Evolutionary conservation across 2,329 filamentous ascomycete genomes (phyloP), one percentile per base, ranked within the genome.

Genomic region (Saccharata proteae): DNA sequence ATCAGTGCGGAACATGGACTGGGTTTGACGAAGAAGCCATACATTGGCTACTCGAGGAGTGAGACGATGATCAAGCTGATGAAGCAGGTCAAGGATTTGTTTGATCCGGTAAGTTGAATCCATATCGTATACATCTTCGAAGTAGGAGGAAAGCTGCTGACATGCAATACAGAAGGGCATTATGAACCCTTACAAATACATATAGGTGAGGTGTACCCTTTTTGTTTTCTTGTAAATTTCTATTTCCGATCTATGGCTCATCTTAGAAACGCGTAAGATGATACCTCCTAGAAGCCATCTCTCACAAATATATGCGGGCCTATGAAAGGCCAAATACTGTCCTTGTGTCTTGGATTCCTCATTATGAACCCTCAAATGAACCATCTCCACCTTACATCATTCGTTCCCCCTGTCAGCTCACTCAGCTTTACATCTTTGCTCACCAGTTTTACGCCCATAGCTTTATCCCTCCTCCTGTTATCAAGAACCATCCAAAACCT

Each of bases 161-260:
- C 36, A 13, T 17, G 5, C 0, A 12, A 20, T 22, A 18, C 44
- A 93, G 84, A 93, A 93, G 45, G 86, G 85, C 28, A 96, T 96
- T 58, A 92, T 96, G 84, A 96, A 94, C 61, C 88, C 88, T 1
- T 96, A 96, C 67, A 96, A 96, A 62, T 96, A 94, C 56, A 80
- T 96, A 44, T 65, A 54, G 22, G 16, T n/a, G n/a, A n/a, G n/a
- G n/a, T n/a, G n/a, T n/a, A n/a, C n/a, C n/a, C n/a, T n/a, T n/a
- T n/a, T n/a, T n/a, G n/a, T n/a, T n/a, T n/a, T n/a, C n/a, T n/a
- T n/a, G n/a, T n/a, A n/a, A n/a, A n/a, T n/a, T n/a, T n/a, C n/a
- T n/a, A n/a, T n/a, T n/a, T n/a, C n/a, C n/a, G n/a, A n/a, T n/a
- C n/a, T n/a, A n/a, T n/a, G n/a, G n/a, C n/a, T n/a, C n/a, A n/a